Percentiles rank a stretch among this genome's conserved stretches.
Evolutionary conservation across 2,329 filamentous ascomycete species (phyloP).

Genomic region (Pseudohalonectria lignicola): DNA sequence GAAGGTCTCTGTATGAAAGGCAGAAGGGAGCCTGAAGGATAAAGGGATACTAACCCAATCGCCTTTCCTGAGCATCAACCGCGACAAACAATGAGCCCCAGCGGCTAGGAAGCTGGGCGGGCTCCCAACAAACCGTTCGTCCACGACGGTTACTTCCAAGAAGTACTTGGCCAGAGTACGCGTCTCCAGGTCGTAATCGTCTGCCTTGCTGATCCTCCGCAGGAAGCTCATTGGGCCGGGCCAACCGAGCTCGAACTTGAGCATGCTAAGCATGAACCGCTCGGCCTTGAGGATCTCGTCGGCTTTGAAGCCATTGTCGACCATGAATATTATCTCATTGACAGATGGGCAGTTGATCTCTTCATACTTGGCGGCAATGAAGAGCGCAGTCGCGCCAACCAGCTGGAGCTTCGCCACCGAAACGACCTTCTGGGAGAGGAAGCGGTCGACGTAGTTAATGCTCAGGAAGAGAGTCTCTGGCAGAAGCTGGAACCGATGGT

Average conservation of each 20-base stretch:
- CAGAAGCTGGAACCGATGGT: conserved; percentile 85
- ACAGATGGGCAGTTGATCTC: conserved; percentile 97
- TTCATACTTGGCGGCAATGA: conserved; percentile 95
- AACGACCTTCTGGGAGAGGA: conserved; percentile 88
- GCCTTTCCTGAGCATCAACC: conserved; percentile 81
- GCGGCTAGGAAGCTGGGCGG: conserved; percentile 86
- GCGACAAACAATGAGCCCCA: conserved; percentile 83
- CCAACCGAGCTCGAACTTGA: conserved; percentile 96
- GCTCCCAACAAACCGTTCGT: conserved; percentile 89
- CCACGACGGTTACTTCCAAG: conserved; percentile 92
- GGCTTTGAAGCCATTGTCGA: conserved; percentile 77
- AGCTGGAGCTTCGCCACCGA: conserved; percentile 92
- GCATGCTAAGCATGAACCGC: conserved; percentile 78
- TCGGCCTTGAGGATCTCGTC: conserved; percentile 97
- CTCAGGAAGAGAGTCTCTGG: conserved; percentile 91
- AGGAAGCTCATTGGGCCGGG: conserved; percentile 99
- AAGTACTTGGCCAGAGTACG: conserved; percentile 96
- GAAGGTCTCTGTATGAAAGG: background rate
- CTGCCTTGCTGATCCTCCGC: conserved; percentile 92
- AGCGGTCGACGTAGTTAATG: conserved; percentile 95
- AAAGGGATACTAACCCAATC: conserved; percentile 72
- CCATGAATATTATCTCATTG: conserved; percentile 96
- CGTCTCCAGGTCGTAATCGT: conserved; percentile 94
- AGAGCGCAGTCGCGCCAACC: conserved; percentile 89
- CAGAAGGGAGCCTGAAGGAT: background rate